Evolutionary conservation across 192 early-diverging fungal genomes (phyloP), one percentile per base, ranked within the genome.

Genomic region (Chytriomyces sp.): DNA sequence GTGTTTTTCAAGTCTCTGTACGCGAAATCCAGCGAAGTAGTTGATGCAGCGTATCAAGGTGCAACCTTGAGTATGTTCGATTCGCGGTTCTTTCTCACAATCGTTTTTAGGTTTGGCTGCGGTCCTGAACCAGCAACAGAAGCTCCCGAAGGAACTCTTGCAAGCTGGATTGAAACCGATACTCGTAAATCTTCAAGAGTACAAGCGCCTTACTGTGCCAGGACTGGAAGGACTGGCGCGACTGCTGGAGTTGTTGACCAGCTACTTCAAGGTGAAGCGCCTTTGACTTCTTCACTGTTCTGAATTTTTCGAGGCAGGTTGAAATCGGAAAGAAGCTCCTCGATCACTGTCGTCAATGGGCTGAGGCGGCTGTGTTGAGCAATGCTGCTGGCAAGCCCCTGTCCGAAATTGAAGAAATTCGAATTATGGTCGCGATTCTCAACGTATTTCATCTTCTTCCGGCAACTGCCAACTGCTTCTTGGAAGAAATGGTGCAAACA

Each of bases 1-100:
- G 93, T 99, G 25, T 99, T 99, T 75, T 99, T 99, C 89, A 99
- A 98, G 80, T 93, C 92, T n/a, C 80, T 99, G 30, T 98, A 99
- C 72, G 90, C 92, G 71, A 98, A 95, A 70, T 90, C 90, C 6
- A 89, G 91, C 4, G 96, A 99, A 75, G 91, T 99, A 6, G 95
- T 99, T 14, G 93, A 96, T 55, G 92, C 90, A 25, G 94, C 96
- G 2, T 92, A 98, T 78, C 88, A 93, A 62, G 97, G 84, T 84
- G 39, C 28, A n/a, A 39, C 19, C 30, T 31, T 28, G 17, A 26
- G 55, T 33, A 54, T 2, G 1, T 57, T 55, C 39, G 26, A 19
- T 14, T 12, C 22, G 10, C 22, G 66, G 32, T 1, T 71, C 69
- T 32, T 76, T 17, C 38, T 17, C 36, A 6, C 34, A 60, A 34